A percentile compares a stretch with the other conserved stretches of the same genome.
Conservation (phyloP, 305 asterid species). For the Euphrasia arctica region DNA sequence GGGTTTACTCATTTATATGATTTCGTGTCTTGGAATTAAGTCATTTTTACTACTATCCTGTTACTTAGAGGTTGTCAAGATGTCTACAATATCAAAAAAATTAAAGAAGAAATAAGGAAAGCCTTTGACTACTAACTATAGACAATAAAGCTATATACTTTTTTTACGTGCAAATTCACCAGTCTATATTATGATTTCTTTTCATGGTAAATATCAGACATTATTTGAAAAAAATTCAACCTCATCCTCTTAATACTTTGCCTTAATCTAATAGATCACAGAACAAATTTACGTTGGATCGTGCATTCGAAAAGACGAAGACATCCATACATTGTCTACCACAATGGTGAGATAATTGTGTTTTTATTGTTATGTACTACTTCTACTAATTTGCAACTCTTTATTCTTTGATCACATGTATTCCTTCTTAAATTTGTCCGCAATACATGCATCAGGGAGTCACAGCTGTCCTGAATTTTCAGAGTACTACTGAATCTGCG, state of each 20-base stretch:
- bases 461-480: slow-evolving; percentile 92
- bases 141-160: too few species aligned
- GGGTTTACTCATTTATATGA: slow-evolving; percentile 11
- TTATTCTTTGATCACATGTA: slow-evolving; percentile 6
- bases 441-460: slow-evolving; percentile 67
- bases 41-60: slow-evolving; percentile 10
- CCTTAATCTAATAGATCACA: slow-evolving; percentile 57
- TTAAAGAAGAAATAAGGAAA: background rate
- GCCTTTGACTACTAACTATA: background rate
- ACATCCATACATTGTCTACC: slow-evolving; percentile 60
- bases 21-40: slow-evolving; percentile 17
- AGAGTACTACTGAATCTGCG: slow-evolving; percentile 74
- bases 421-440: slow-evolving; percentile 11
- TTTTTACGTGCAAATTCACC: too few species aligned
- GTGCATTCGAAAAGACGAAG: slow-evolving; percentile 80
- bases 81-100: background rate
- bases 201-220: background rate
- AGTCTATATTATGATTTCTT: background rate
- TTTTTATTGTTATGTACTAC: slow-evolving; percentile 18
- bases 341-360: slow-evolving; percentile 44
- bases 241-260: slow-evolving; percentile 11
- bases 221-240: slow-evolving; percentile 10
- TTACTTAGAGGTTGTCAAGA: slow-evolving; percentile 10
- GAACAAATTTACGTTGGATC: slow-evolving; percentile 95
- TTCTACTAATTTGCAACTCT: slow-evolving; percentile 1